Evolutionary conservation across 129 eudicot genomes (phyloP), one percentile per base, ranked within the genome.

Genomic region (Heracleum sosnowskyi): DNA sequence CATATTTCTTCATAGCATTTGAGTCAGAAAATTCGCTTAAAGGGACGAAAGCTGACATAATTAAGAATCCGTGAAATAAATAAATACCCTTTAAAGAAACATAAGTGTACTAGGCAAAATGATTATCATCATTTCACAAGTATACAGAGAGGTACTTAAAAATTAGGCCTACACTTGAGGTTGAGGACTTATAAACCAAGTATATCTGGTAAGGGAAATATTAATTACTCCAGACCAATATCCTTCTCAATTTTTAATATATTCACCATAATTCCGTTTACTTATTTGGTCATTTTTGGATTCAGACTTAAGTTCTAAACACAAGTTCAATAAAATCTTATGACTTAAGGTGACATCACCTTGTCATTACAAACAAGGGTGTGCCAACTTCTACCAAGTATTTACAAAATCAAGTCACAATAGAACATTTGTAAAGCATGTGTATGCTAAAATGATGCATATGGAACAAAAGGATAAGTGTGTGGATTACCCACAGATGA

Each of bases 41-140:
- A 28, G 96, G 98, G 80, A 93, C 89, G 78, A 91, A 78, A 79
- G 98, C 97, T 91, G 83, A 70, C 51, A 77, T 69, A 75, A 75
- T n/a, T 66, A 66, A 1, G 11, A 66, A 66, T 31, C 11, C 8
- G 0, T 31, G 37, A 66, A 33, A 66, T 31, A 17, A 4, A 13
- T 66, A 12, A 12, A 66, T 33, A 66, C 9, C 72, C 20, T 66
- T 31, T 13, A 28, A 2, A 31, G 72, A 29, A 66, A 66, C 68
- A 31, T 7, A 66, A 4, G 24, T 15, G 70, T 66, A 12, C 13
- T 66, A 66, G 37, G 37, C 5, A 12, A 29, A 64, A 64, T 64
- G 35, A 31, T 63, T 13, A 64, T 16, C 22, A 60, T 60, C 35
- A 62, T n/a, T n/a, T 17, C 35, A n/a, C 11, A 62, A 62, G 17